Evolutionary conservation across 2,329 filamentous ascomycete genomes (phyloP), one percentile per base, ranked within the genome.

Genomic region (Cercospora sp.): DNA sequence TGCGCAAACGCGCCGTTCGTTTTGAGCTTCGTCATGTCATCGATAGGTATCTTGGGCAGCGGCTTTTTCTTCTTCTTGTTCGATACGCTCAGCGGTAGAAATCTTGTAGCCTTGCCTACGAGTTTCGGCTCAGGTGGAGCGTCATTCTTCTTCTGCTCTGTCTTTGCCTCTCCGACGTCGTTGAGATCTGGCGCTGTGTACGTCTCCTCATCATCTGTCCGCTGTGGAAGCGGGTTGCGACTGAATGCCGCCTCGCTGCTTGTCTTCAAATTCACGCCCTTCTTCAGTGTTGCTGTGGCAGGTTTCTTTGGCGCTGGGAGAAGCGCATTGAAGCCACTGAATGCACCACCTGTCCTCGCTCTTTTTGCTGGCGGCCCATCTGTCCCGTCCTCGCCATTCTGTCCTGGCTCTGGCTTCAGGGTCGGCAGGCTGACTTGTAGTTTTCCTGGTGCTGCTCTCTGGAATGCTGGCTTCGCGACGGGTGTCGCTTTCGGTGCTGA

Each of bases 51-150:
- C 24, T 72, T 73, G 45, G 64, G 60, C 12, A 61, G n/a, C 10
- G 65, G 89, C 81, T 90, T 92, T 81, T 91, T 93, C 70, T 86
- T 87, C 32, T 89, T 85, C 70, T 90, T 92, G 69, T 92, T 86
- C 16, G 89, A 88, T 13, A 97, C 93, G 0, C 94, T 97, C 43
- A 97, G 83, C 3, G 94, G 94, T 77, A 90, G 91, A 80, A 98
- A 97, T 88, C 93, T 91, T 79, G 94, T 87, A 12, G 93, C 88
- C 74, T 94, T 95, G 21, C 91, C 91, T 2, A 90, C 86, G 13
- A 91, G 80, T 80, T 91, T 90, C 16, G 90, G 85, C 67, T 90
- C 83, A n/a, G 85, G 43, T 24, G 85, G 28, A 1, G 66, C 55
- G 7, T 69, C 68, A 10, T 61, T 62, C 24, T 68, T 32, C 21